These are phyloP conservation scores for Rhynchosporium graminicola DNA, from an alignment of 2,329 filamentous ascomycete species.

Conservation along the genomic window DNA sequence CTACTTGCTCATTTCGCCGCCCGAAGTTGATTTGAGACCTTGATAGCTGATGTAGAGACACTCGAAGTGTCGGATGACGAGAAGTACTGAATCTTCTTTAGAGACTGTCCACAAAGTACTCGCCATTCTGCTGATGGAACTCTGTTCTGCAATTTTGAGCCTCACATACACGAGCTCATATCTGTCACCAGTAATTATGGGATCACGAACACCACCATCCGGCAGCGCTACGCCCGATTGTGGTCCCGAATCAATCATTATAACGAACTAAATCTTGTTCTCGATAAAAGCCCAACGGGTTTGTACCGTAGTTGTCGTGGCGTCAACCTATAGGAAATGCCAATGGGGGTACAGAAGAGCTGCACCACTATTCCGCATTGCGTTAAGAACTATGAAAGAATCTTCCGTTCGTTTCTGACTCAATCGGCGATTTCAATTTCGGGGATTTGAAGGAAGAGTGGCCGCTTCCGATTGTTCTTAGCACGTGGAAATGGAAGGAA, in stretches of 20 bases:
- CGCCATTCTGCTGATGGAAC: background rate
- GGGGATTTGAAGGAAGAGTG: background rate
- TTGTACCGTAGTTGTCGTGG: too few relatives aligned
- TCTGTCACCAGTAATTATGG: background rate
- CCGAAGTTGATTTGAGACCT: too few relatives aligned
- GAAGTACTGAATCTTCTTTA: too few relatives aligned
- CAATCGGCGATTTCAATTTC: conserved; percentile 10
- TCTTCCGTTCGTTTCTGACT: background rate
- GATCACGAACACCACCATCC: too few relatives aligned
- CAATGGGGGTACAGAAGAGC: background rate
- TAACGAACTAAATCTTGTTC: too few relatives aligned
- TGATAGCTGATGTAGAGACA: too few relatives aligned
- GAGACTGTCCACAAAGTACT: too few relatives aligned
- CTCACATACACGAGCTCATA: background rate
- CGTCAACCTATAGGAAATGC: background rate
- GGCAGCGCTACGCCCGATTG: too few relatives aligned
- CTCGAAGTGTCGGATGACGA: too few relatives aligned
- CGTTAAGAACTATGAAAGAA: background rate
- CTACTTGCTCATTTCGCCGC: background rate
- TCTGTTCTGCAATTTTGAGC: background rate
- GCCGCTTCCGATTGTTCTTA: conserved; percentile 5
- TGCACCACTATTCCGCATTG: background rate
- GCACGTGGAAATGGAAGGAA: conserved; percentile 15
- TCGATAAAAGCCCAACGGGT: background rate
- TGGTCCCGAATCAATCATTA: too few relatives aligned